Conservation (phyloP, 768 basidiomycete genomes). For the Suillus cothurnatus region DNA sequence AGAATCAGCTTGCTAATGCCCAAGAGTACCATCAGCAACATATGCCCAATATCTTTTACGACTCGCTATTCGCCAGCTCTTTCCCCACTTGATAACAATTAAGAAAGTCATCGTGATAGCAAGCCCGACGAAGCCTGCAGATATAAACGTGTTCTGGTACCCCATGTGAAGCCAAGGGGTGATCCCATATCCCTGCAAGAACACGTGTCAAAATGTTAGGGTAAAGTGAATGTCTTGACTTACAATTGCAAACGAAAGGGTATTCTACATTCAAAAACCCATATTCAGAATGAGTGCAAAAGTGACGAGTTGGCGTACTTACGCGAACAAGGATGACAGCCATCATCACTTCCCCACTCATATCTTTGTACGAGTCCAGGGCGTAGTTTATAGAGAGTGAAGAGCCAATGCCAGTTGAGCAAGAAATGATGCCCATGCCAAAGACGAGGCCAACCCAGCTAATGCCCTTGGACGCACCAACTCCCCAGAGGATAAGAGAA, state of each 20-base stretch:
- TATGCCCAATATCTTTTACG: slow-evolving; percentile 20
- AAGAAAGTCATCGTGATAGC: slow-evolving; percentile 24
- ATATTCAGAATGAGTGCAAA: neutral
- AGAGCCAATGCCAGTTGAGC: slow-evolving; percentile 24
- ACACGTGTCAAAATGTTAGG: neutral
- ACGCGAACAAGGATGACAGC: slow-evolving; percentile 25
- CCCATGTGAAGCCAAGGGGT: slow-evolving; percentile 25
- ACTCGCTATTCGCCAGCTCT: slow-evolving; percentile 19
- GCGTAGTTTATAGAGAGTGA: slow-evolving; percentile 22
- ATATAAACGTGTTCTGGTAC: slow-evolving; percentile 21
- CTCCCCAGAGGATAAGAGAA: slow-evolving; percentile 23
- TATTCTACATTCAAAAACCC: slow-evolving; percentile 14
- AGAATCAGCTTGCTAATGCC: slow-evolving; percentile 6
- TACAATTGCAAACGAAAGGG: slow-evolving; percentile 22
- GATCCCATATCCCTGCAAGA: slow-evolving; percentile 21
- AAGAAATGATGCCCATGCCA: slow-evolving; percentile 24
- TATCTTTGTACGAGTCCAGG: slow-evolving; percentile 23
- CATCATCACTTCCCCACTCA: slow-evolving; percentile 23
- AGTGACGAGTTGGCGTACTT: neutral
- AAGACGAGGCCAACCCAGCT: slow-evolving; percentile 19
- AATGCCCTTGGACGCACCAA: slow-evolving; percentile 21
- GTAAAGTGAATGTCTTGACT: neutral
- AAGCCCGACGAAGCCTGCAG: slow-evolving; percentile 21
- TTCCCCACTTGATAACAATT: slow-evolving; percentile 19
- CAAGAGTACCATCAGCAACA: slow-evolving; percentile 19